Evolutionary conservation across 148 eudicot genomes (phyloP), one percentile per base, ranked within the genome.

Genomic region (Fagopyrum esculentum): DNA sequence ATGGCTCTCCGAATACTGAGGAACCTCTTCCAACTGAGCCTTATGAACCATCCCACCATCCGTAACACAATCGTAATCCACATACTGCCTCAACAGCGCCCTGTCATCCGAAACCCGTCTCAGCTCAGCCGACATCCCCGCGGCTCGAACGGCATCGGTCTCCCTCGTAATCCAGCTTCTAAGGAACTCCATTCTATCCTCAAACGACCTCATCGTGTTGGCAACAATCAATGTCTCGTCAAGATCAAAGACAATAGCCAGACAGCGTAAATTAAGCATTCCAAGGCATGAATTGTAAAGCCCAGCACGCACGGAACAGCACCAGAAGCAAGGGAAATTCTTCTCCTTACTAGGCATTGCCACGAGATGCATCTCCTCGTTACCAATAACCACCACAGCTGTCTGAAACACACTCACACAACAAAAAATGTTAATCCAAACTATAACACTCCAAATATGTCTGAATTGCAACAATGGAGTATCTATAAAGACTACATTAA

Each of bases 321-420:
- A 90, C 98, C 98, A 95, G 79, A 95, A 95, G 71, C 98, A 95
- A 0, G 98, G 98, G 79, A 90, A 90, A 66, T 84, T 95, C 86
- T 95, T 92, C 82, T 84, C 88, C 81, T 86, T 95, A 56, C 98
- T 95, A 8, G 93, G 91, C 97, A 92, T 92, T 75, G 98, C 98
- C 73, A 92, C 92, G 57, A 95, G 75, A 83, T 95, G 97, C 30
- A 95, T 75, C 86, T 92, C 98, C 79, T 95, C 96, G 29, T 81
- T 86, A 35, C 86, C 92, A 6, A 87, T 56, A 71, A 85, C 69
- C 70, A 89, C 96, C 51, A 95, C 98, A 10, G 97, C 98, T 6
- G 97, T 92, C 91, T 91, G 60, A 7, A 73, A 72, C 30, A 72
- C 16, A 52, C 26, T 1, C n/a, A 64, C 40, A 54, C 78, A 59